Evolutionary conservation across 1,139 yeast species (phyloP), one percentile per base, ranked within the genome.

Genomic region (Candida sanyaensis): DNA sequence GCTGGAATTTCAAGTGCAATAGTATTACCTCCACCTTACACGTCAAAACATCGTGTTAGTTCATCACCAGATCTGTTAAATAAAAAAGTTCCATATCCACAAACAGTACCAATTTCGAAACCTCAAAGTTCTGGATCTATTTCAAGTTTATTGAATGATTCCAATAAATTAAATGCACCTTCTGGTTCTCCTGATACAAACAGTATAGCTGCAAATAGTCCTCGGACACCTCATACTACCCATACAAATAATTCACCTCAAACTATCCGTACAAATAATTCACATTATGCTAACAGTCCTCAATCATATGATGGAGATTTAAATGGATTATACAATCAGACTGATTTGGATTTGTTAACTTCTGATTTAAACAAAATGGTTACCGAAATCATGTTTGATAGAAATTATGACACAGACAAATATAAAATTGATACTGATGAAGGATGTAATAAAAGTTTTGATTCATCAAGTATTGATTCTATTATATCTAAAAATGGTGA

Each of bases 291-390:
- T n/a, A 13, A 37, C 24, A 38, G 36, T 21, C 44, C 48, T 27
- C 17, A 21, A 6, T 27, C 38, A 17, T 37, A 12, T 21, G 46
- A 48, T 10, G 45, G 49, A 5, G 52, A 47, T 5, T 28, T 47
- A 29, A 31, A 46, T 6, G 47, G 36, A 3, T 48, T 54, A 36
- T 68, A 69, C 49, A 65, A 67, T 47, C 64, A 61, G 28, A 66
- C 66, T 27, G 80, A 75, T 53, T 63, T 75, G 49, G 65, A 71
- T 45, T 48, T 71, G 23, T 57, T 75, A 32, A 79, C 79, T 0
- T 53, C 62, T 8, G 79, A 75, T 50, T 60, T 75, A 48, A 74
- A 74, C 56, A 71, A 74, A 50, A 65, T 75, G 51, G 79, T 75
- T 31, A 69, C 64, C 36, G 66, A 69, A 49, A 71, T 74, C 44